Base-by-base conservation (phyloP, 768 basidiomycete genomes). In the Leccinum arenicola region DNA sequence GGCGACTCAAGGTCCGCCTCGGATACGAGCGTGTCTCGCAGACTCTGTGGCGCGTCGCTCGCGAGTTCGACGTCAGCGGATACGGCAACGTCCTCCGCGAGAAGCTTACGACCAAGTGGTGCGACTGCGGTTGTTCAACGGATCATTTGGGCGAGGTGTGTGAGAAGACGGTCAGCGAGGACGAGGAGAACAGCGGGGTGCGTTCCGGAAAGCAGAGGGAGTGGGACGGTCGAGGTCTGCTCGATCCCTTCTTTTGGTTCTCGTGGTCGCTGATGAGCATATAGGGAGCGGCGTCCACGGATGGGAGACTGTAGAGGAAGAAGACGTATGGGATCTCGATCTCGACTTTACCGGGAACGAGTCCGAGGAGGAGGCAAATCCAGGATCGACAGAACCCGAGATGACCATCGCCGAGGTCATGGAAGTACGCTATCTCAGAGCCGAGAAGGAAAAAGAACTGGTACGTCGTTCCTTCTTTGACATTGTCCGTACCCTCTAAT, bases 101-200 rank as follows among this genome's bases (percentile, higher is more conserved):
- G 63, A 90, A 90, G 71, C 70, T 90, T 54, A 85, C 84, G 12
- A 80, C 78, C 4, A 89, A 89, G 64, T 90, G 89, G 88, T 90
- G 88, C 67, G 88, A 89, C 59, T 90, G 88, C 72, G 88, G 88
- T 1, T 90, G 88, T 68, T 89, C 87, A 51, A 89, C 88, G 27
- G 88, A 89, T 68, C 87, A 89, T 66, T 75, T 90, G 12, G 85
- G 87, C 1, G 88, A 89, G 68, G 88, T 90, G 15, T 89, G 89
- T 61, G 88, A 89, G 74, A 78, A 79, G 57, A 87, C 86, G 8
- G 88, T 89, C 33, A 70, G 86, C 51, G 84, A 87, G 67, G 87
- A 87, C 29, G 88, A 88, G 64, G 82, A 84, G 63, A 84, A 84
- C 57, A 81, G 76, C 43, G 78, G 84, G 1, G 78, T 82, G 0